Evolutionary conservation across 2,329 filamentous ascomycete genomes (phyloP).

Genomic region (Claviceps africana): DNA sequence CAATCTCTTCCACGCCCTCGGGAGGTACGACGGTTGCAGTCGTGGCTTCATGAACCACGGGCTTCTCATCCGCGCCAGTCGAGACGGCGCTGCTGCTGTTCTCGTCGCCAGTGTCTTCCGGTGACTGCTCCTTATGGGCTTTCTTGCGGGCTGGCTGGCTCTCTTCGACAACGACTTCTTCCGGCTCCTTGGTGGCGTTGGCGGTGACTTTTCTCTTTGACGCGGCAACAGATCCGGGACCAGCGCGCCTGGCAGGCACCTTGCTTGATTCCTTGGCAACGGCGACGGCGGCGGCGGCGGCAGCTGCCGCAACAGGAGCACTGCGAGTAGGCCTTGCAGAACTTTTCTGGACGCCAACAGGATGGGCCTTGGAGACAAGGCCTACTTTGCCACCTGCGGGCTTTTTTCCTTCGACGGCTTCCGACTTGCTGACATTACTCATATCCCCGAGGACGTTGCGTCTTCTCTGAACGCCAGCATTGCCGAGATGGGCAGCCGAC

Average conservation of each 20-base stretch:
- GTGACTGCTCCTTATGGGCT: conserved; percentile 26
- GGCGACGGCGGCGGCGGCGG: conserved; percentile 28
- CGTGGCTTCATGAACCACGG: not conserved
- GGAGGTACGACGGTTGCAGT: not conserved
- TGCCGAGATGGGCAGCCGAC: conserved; percentile 34
- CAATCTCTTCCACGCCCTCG: conserved; percentile 28
- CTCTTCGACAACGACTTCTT: conserved; percentile 44
- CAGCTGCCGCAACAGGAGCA: conserved; percentile 35
- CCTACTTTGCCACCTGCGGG: conserved; percentile 45
- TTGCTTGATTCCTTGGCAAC: conserved; percentile 53
- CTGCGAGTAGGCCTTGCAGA: conserved; percentile 43
- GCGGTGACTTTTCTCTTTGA: conserved; percentile 56
- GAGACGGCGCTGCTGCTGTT: conserved; percentile 21
- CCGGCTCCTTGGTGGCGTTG: conserved; percentile 34
- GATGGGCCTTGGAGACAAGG: conserved; percentile 68
- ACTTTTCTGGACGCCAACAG: conserved; percentile 68
- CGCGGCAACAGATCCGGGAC: conserved; percentile 50
- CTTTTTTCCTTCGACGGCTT: conserved; percentile 64
- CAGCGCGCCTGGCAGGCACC: conserved; percentile 55
- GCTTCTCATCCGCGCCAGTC: conserved; percentile 18
- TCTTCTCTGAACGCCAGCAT: conserved; percentile 45
- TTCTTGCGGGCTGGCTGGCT: conserved; percentile 58
- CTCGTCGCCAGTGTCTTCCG: conserved; percentile 30
- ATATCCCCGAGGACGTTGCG: conserved; percentile 83
- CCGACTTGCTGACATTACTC: conserved; percentile 82